These are phyloP conservation scores for Lecanicillium sp. DNA, from an alignment of 2,329 filamentous ascomycete species.

Conservation along the genomic window DNA sequence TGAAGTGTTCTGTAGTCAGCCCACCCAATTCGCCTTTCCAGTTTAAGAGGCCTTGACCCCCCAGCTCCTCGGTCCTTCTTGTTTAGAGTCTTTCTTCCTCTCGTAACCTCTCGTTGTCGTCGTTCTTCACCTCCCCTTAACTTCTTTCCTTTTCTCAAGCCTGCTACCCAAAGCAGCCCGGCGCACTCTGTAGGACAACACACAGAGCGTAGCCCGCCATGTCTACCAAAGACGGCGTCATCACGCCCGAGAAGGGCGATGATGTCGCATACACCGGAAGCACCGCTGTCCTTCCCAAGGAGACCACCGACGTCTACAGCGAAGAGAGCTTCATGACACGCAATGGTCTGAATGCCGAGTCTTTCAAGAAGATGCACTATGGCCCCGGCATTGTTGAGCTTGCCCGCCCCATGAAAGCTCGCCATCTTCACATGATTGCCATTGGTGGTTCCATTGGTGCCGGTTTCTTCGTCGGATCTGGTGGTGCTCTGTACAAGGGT, in stretches of 20 bases:
- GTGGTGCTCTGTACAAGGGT: conserved; percentile 42
- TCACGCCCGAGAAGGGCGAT: conserved; percentile 12
- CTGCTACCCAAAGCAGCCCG: not conserved
- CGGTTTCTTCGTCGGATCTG: conserved; percentile 55
- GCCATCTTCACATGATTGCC: conserved; percentile 55
- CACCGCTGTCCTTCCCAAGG: conserved; percentile 8
- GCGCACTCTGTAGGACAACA: not conserved
- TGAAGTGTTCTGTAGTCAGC: conserved; percentile 5
- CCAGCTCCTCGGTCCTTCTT: not conserved
- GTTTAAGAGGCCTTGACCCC: conserved; percentile 7
- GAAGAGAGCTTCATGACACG: conserved; percentile 26
- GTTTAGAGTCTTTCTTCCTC: not conserved
- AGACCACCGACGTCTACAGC: conserved; percentile 8
- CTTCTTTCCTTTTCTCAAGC: not conserved
- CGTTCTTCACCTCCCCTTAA: too few species aligned
- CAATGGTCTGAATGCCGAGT: conserved; percentile 25
- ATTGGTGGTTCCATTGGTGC: conserved; percentile 54
- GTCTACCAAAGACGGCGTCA: conserved; percentile 8
- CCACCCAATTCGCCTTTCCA: conserved; percentile 6
- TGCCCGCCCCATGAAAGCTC: conserved; percentile 42
- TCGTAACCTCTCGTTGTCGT: not conserved
- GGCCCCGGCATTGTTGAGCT: conserved; percentile 25
- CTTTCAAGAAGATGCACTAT: conserved; percentile 25
- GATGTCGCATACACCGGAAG: conserved; percentile 6
- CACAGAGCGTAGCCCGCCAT: conserved; percentile 2